A percentile compares a stretch with the other conserved stretches of the same genome.
These are phyloP conservation scores for Diutina siamensis DNA, from an alignment of 1,139 yeast species.

Conservation along the genomic window DNA sequence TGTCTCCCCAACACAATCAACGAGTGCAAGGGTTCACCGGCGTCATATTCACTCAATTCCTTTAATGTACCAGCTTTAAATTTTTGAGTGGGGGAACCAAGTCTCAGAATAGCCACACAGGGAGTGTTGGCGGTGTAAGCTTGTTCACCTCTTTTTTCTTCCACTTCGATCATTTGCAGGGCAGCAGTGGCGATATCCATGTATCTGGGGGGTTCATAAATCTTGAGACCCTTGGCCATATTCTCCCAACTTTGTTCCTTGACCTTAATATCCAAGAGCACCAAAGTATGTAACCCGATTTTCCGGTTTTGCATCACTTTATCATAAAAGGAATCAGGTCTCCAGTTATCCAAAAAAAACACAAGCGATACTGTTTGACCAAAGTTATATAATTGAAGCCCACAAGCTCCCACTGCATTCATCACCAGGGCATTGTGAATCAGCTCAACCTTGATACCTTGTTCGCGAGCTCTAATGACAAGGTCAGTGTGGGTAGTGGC, in stretches of 20 bases:
- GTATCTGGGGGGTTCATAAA: constrained; percentile 94
- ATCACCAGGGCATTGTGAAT: constrained; percentile 94
- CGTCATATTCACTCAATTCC: constrained; percentile 66
- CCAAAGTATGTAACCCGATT: constrained; percentile 83
- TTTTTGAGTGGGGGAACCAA: constrained; percentile 75
- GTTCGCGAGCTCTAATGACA: constrained; percentile 80
- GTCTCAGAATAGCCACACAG: constrained; percentile 82
- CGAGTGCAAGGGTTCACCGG: constrained; percentile 93
- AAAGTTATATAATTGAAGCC: constrained; percentile 85
- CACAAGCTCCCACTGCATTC: constrained; percentile 99
- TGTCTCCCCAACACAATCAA: constrained; percentile 85
- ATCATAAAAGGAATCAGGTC: constrained; percentile 89
- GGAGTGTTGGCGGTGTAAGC: constrained; percentile 84
- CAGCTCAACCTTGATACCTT: constrained; percentile 64
- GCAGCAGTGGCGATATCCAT: constrained; percentile 91
- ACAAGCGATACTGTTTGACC: constrained; percentile 96
- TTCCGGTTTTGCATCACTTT: constrained; percentile 81
- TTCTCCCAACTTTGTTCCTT: constrained; percentile 93
- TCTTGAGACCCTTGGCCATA: constrained; percentile 83
- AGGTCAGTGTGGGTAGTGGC: constrained; percentile 97
- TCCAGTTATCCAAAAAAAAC: constrained; percentile 90
- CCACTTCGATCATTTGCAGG: constrained; percentile 75
- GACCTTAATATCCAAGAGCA: constrained; percentile 85
- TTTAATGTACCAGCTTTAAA: constrained; percentile 79
- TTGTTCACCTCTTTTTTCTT: constrained; percentile 57